Evolutionary conservation across 306 rosid genomes (phyloP).

Genomic region (Acmispon strigosus): DNA sequence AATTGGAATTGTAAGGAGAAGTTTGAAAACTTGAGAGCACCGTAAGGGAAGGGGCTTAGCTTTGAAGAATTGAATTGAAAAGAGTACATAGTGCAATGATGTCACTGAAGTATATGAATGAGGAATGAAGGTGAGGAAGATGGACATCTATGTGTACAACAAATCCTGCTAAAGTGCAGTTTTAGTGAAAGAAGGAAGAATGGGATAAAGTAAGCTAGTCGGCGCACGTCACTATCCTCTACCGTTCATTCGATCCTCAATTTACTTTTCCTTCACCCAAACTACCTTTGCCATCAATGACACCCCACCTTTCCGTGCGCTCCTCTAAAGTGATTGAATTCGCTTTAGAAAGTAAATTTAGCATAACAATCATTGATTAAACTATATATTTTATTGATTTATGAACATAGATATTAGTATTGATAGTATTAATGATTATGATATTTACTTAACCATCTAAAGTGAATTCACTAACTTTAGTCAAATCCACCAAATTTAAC

Average conservation of each 20-base stretch:
- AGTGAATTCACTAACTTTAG: too few species aligned
- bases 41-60: background rate
- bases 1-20: background rate
- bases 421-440: too few species aligned
- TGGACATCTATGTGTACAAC: conserved; percentile 26
- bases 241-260: conserved; percentile 19
- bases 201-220: conserved; percentile 66
- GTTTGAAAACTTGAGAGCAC: background rate
- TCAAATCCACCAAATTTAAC: too few species aligned
- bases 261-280: conserved; percentile 9
- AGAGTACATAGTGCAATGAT: conserved; percentile 12
- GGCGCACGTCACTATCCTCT: conserved; percentile 51
- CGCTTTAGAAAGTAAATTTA: too few species aligned
- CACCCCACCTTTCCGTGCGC: background rate
- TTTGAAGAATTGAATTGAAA: conserved; percentile 18
- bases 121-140: conserved; percentile 32
- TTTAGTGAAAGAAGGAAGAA: conserved; percentile 61
- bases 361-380: too few species aligned
- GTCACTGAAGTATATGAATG: conserved; percentile 24
- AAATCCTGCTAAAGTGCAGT: conserved; percentile 35
- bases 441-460: too few species aligned
- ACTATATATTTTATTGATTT: too few species aligned
- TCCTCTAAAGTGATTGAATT: too few species aligned
- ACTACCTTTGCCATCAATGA: conserved; percentile 23
- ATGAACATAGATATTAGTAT: too few species aligned